Evolutionary conservation across 73 alveolate species (phyloP).

Genomic region (Effrenium voratum): DNA sequence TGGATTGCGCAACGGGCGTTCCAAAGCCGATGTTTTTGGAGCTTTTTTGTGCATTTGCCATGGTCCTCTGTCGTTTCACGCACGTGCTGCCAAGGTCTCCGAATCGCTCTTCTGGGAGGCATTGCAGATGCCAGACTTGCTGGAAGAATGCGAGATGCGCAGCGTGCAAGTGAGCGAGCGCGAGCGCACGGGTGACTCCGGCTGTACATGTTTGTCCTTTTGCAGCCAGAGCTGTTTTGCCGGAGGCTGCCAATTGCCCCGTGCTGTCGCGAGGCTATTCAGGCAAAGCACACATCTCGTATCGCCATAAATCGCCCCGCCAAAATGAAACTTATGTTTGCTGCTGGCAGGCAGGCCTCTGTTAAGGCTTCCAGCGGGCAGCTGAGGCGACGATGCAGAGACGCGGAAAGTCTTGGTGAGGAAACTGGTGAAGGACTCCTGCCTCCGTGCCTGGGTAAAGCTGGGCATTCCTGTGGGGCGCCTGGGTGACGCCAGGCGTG

Average conservation of each 20-base stretch:
- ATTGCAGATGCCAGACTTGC: constrained; percentile 63
- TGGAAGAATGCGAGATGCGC: constrained; percentile 89
- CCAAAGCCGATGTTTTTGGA: too few relatives aligned
- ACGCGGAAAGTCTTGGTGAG: constrained; percentile 37
- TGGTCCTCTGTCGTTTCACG: background rate
- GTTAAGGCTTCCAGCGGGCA: too few relatives aligned
- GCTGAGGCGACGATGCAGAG: too few relatives aligned
- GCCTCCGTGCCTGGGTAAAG: constrained; percentile 63
- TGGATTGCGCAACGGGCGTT: too few relatives aligned
- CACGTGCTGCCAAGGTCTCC: background rate
- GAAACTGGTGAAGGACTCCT: constrained; percentile 72
- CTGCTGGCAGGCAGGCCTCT: too few relatives aligned
- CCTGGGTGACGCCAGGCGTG: constrained; percentile 81
- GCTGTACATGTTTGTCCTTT: background rate
- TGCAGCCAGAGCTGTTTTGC: background rate
- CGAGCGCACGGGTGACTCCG: background rate
- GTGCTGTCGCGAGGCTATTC: too few relatives aligned
- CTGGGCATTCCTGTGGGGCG: constrained; percentile 86
- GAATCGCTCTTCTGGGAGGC: constrained; percentile 90
- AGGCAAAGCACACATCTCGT: too few relatives aligned
- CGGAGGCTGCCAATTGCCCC: too few relatives aligned
- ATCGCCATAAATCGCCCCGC: too few relatives aligned
- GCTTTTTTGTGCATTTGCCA: too few relatives aligned
- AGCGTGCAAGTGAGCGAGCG: constrained; percentile 26
- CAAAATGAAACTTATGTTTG: too few relatives aligned